These are phyloP conservation scores for Lentinula edodes DNA, from an alignment of 768 basidiomycete species.

Conservation along the genomic window DNA sequence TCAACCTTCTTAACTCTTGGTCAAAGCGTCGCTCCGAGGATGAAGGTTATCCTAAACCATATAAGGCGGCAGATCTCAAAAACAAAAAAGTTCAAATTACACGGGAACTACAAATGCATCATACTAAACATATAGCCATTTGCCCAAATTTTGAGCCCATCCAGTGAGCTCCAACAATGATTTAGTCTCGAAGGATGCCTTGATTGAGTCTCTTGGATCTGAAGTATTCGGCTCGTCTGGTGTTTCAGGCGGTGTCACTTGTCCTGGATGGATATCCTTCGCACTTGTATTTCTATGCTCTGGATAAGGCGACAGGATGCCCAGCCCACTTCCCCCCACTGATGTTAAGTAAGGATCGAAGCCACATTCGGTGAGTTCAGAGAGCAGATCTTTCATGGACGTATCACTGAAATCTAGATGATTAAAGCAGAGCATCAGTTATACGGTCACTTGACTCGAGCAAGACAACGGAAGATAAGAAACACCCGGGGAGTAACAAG, in stretches of 20 bases:
- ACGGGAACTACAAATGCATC: too few relatives aligned
- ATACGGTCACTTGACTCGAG: not conserved
- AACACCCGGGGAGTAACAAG: not conserved
- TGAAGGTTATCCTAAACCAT: too few relatives aligned
- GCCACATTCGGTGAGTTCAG: slow-evolving; percentile 51
- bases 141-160: slow-evolving; percentile 51
- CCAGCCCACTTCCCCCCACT: slow-evolving; percentile 91
- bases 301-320: slow-evolving; percentile 65
- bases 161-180: slow-evolving; percentile 35
- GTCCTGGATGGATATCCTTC: slow-evolving; percentile 20
- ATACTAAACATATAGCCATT: slow-evolving; percentile 55
- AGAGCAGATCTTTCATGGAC: slow-evolving; percentile 51
- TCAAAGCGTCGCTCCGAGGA: too few relatives aligned
- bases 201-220: slow-evolving; percentile 26
- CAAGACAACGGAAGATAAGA: not conserved
- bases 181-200: slow-evolving; percentile 39
- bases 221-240: slow-evolving; percentile 26
- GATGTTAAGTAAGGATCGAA: slow-evolving; percentile 87
- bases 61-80: too few relatives aligned
- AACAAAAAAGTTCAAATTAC: not conserved
- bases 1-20: too few relatives aligned
- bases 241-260: slow-evolving; percentile 47
- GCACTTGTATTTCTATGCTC: slow-evolving; percentile 29
- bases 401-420: slow-evolving; percentile 65
- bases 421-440: not conserved